Conservation (phyloP, 2,329 filamentous ascomycete species). For the Diaporthe eres region DNA sequence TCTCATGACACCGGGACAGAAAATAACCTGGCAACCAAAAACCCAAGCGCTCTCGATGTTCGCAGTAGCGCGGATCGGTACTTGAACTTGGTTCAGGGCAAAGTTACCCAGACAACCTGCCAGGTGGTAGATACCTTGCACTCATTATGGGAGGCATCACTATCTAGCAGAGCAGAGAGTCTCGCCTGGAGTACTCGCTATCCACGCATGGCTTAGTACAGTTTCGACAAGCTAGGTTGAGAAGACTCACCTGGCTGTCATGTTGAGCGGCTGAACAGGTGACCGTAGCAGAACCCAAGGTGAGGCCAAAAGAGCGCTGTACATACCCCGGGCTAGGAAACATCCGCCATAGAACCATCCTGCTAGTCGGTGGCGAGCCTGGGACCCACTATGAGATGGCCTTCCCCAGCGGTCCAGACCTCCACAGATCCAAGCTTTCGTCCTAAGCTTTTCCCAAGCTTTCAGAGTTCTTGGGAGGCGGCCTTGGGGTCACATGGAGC, state of each 20-base stretch:
- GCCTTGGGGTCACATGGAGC: slow-evolving; percentile 4
- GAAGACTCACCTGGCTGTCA: background rate
- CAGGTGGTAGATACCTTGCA: no score
- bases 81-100: background rate
- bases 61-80: background rate
- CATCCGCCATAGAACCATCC: background rate
- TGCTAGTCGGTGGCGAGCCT: background rate
- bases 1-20: background rate
- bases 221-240: background rate
- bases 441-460: slow-evolving; percentile 25
- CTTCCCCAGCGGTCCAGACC: slow-evolving; percentile 2
- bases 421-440: slow-evolving; percentile 20
- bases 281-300: background rate
- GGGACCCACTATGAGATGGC: background rate
- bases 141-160: background rate
- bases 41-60: background rate
- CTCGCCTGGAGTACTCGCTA: background rate
- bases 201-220: background rate
- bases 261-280: background rate
- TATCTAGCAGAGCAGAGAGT: background rate
- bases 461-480: background rate
- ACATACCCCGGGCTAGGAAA: background rate
- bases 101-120: background rate
- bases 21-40: background rate
- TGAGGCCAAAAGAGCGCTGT: background rate